These are phyloP conservation scores for Fusarium metavorans DNA, from an alignment of 2,329 filamentous ascomycete genomes.

Conservation along the genomic window DNA sequence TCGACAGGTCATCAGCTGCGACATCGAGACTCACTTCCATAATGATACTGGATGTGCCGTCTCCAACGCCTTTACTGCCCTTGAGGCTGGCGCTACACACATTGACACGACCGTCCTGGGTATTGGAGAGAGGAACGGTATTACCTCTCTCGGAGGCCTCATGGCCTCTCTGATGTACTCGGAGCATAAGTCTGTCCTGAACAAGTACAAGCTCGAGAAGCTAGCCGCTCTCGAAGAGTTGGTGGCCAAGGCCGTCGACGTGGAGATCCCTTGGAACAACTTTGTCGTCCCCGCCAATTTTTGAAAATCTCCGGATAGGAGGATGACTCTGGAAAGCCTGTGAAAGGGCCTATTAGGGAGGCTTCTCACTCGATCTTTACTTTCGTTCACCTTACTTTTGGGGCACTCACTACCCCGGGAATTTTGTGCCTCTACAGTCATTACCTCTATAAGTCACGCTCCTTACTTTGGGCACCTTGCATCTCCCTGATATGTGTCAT, in stretches of 20 bases:
- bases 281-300: slow-evolving; percentile 7
- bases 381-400: slow-evolving; percentile 12
- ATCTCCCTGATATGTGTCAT: neutral
- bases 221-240: slow-evolving; percentile 89
- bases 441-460: neutral
- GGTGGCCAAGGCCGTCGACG: slow-evolving; percentile 73
- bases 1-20: slow-evolving; percentile 70
- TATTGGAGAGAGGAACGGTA: slow-evolving; percentile 68
- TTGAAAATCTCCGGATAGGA: neutral
- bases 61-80: slow-evolving; percentile 87
- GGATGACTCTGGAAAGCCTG: neutral
- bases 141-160: slow-evolving; percentile 66
- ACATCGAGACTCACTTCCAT: slow-evolving; percentile 74
- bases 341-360: slow-evolving; percentile 13
- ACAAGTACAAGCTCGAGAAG: slow-evolving; percentile 91
- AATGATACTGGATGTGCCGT: slow-evolving; percentile 93
- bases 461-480: neutral
- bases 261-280: slow-evolving; percentile 27
- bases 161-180: slow-evolving; percentile 24
- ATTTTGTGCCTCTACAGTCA: slow-evolving; percentile 8
- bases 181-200: slow-evolving; percentile 84
- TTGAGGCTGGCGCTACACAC: slow-evolving; percentile 89
- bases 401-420: slow-evolving; percentile 8
- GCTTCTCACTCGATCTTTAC: slow-evolving; percentile 12
- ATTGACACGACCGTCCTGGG: slow-evolving; percentile 83